Evolutionary conservation across 2,329 filamentous ascomycete species (phyloP), one percentile per base, ranked within the genome.

Genomic region (Diaporthe ilicicola): DNA sequence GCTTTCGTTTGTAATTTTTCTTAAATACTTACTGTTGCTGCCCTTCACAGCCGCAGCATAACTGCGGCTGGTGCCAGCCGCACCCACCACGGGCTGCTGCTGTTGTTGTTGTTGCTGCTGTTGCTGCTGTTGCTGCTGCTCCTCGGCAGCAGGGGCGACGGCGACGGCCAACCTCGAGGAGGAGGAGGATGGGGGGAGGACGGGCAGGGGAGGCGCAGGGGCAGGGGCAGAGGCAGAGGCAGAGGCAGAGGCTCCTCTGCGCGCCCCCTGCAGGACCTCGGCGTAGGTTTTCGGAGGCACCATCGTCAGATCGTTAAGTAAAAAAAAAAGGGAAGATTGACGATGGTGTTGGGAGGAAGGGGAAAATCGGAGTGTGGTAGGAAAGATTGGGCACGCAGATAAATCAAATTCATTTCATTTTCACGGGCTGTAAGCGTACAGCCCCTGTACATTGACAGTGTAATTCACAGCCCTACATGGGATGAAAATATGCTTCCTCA

Each of bases 1-100:
- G 34, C 8, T 2, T 9, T 8, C 10, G 42, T 50, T 17, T 19
- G 8, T 12, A 12, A 19, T 19, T 12, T 17, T 12, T 12, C 5
- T 15, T 27, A n/a, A 5, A 17, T 37, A 50, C 66, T 50, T 59
- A 68, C 66, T 51, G n/a, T 22, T n/a, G 53, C 27, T 68, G 42
- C 66, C 66, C 53, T 48, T 59, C 10, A 68, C 15, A 29, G 66
- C 66, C 13, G 66, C 22, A 12, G 66, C 66, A 59, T 68, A 68
- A 15, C 53, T 50, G 10, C 66, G 53, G 22, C 42, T 42, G 6
- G 32, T 29, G n/a, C 15, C 48, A 27, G 32, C 29, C 8, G 12
- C 24, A 53, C 48, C 53, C 51, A 54, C 29, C 29, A 54, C 27
- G n/a, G 39, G 61, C 46, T 53, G n/a, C 9, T 27, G 13, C 29